Evolutionary conservation across 108 stramenopile species (phyloP).

Genomic region (Skeletonema costatum): DNA sequence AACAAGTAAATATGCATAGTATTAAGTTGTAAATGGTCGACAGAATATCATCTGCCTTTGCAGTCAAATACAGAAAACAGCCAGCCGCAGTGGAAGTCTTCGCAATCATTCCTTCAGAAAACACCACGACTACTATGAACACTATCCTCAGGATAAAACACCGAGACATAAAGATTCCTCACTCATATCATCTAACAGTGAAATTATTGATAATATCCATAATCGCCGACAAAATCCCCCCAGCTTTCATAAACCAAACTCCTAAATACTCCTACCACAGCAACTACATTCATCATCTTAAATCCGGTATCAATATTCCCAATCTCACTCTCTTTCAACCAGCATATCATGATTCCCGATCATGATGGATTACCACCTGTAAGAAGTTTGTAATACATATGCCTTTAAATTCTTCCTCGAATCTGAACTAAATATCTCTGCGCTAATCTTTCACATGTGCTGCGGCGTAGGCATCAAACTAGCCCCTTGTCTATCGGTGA

Average conservation of each 20-base stretch:
- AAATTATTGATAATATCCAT: neutral
- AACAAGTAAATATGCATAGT: too few species aligned
- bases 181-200: neutral
- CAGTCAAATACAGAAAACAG: too few species aligned
- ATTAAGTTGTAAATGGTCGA: too few species aligned
- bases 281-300: neutral
- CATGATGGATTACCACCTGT: neutral
- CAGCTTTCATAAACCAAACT: neutral
- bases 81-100: too few species aligned
- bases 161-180: neutral
- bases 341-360: neutral
- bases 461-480: neutral
- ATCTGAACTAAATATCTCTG: neutral
- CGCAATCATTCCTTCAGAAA: too few species aligned
- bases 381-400: neutral
- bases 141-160: neutral
- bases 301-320: neutral
- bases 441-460: neutral
- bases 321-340: neutral
- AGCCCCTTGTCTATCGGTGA: neutral
- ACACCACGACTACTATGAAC: neutral
- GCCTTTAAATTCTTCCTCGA: neutral
- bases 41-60: too few species aligned
- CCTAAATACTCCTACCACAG: neutral
- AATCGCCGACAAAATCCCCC: neutral